phyloP scores from a whole-genome alignment of 305 asterid genomes.

The Galium porrigens region DNA sequence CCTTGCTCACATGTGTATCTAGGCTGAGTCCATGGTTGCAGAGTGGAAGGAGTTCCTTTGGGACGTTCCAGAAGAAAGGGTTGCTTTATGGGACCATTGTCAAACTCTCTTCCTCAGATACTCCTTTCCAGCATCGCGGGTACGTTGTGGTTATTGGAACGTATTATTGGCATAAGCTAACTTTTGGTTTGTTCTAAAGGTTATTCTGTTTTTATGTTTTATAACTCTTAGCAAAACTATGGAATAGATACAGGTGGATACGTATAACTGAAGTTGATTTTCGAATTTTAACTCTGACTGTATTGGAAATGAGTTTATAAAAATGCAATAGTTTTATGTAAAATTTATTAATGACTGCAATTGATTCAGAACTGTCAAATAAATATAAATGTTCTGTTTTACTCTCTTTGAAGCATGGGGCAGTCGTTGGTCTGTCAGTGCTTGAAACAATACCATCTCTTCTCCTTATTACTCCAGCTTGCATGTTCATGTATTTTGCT shows the following conservation, averaged over 20 bases:
- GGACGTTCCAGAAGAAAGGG: constrained; percentile 98
- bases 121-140: constrained; percentile 84
- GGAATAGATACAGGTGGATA: background rate
- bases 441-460: background rate
- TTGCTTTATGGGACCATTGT: constrained; percentile 93
- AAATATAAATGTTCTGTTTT: background rate
- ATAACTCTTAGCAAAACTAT: background rate
- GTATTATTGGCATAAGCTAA: constrained; percentile 8
- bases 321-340: background rate
- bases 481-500: background rate
- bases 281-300: background rate
- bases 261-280: background rate
- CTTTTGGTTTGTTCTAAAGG: background rate
- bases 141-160: constrained; percentile 22
- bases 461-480: background rate
- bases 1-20: constrained; percentile 17
- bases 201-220: background rate
- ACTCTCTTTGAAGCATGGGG: background rate
- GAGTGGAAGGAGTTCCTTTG: constrained; percentile 98
- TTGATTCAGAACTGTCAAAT: background rate
- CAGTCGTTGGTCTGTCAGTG: background rate
- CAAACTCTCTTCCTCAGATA: constrained; percentile 78
- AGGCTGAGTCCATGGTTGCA: constrained; percentile 98
- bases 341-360: background rate
- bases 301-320: background rate